phyloP scores from a whole-genome alignment of 2,329 filamentous ascomycete genomes.

The Podosphaera aphanis region DNA sequence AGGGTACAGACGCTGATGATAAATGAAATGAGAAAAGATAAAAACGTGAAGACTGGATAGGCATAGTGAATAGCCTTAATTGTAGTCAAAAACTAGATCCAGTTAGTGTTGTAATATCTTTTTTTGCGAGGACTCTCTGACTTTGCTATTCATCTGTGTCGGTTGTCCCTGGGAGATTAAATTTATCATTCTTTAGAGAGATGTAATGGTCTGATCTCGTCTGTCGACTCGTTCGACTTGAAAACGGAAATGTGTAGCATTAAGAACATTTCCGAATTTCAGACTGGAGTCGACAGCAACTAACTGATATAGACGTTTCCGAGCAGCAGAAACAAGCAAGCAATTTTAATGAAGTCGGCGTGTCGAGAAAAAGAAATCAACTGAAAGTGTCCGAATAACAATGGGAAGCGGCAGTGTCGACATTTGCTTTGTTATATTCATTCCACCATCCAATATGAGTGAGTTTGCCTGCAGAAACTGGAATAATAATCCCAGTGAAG shows the following conservation, averaged over 20 bases:
- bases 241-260: background rate
- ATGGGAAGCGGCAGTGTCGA: background rate
- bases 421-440: background rate
- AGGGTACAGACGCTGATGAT: slow-evolving; percentile 28
- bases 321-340: background rate
- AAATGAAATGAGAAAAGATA: slow-evolving; percentile 31
- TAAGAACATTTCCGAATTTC: background rate
- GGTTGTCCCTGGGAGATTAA: background rate
- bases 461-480: background rate
- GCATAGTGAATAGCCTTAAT: slow-evolving; percentile 26
- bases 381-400: background rate
- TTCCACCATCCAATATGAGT: background rate
- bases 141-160: background rate
- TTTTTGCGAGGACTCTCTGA: background rate
- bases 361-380: background rate
- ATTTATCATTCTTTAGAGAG: background rate
- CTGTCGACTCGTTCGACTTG: background rate
- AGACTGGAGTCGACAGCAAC: background rate
- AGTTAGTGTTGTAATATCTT: background rate
- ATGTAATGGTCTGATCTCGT: background rate
- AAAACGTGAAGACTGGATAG: slow-evolving; percentile 31
- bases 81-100: slow-evolving; percentile 5
- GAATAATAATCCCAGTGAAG: background rate
- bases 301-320: background rate
- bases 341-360: background rate